Base-by-base conservation (phyloP, 805 yeast genomes). In the Candida dajiaensis region DNA sequence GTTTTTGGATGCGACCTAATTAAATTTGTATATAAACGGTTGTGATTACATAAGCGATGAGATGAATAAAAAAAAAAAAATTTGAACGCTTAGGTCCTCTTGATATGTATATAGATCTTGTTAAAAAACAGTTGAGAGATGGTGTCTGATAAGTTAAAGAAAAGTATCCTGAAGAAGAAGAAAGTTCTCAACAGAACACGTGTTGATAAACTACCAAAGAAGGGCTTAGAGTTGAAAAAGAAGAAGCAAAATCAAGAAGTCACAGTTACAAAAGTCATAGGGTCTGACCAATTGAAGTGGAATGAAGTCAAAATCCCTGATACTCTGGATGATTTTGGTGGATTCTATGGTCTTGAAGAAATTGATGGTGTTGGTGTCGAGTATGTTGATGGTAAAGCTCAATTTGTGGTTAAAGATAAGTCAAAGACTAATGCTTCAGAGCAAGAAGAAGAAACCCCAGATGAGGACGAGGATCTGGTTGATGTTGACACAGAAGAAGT, bases 331-430 rank as follows among this genome's bases (percentile, higher is more conserved):
- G 96, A 89, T 64, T 87, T 85, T 59, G 90, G 86, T 53, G 97
- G 97, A 0, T 84, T 90, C 57, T 89, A 82, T 62, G 99, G 97
- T 0, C 69, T 94, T 31, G 99, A 92, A 63, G 98, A 92, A 62
- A 74, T 94, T 43, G 97, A 89, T 47, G 97, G 97, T 39, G 97
- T 92, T 29, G 90, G 77, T 57, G 90, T 92, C 7, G 80, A 85
- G 49, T 73, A 81, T 45, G 77, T 80, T 2, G 71, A 86, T 50
- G 96, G 96, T 13, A 68, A 71, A 43, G 81, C 84, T 0, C 76
- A 77, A 45, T 85, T 83, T 57, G 59, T 73, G n/a, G 73, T 72
- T 10, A 70, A 61, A 29, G 73, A 70, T 36, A 57, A 65, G 16
- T 45, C 41, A 51, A 54, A 42, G 49, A 54, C 43, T 44, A 48